Evolutionary conservation across 495 filamentous ascomycete species (phyloP).

Genomic region (Penicillium alfredii): DNA sequence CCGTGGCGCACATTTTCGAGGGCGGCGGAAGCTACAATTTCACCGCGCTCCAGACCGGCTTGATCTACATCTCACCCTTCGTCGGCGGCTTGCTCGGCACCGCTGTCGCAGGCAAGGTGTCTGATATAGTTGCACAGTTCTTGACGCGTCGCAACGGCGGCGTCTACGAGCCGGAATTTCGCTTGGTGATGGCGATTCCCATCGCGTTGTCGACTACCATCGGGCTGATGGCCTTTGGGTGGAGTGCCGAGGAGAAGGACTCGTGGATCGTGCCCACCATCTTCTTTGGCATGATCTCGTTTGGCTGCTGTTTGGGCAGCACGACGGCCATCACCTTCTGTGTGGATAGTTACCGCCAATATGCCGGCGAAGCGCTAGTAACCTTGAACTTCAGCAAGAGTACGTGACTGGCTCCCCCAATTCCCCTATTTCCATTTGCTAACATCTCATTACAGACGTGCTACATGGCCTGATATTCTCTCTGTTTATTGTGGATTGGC

Average conservation of each 20-base stretch:
- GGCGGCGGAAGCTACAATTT: conserved; percentile 65
- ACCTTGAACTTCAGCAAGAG: conserved; percentile 94
- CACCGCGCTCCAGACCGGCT: conserved; percentile 67
- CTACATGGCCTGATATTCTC: conserved; percentile 88
- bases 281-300: conserved; percentile 89
- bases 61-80: conserved; percentile 88
- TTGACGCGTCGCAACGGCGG: conserved; percentile 85
- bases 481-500: conserved; percentile 84
- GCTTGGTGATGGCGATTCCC: conserved; percentile 84
- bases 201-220: conserved; percentile 73
- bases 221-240: conserved; percentile 90
- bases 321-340: conserved; percentile 95
- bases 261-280: conserved; percentile 87
- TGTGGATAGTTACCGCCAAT: conserved; percentile 89
- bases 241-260: conserved; percentile 71
- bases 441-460: conserved; percentile 49
- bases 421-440: background rate
- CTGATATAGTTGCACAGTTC: conserved; percentile 71
- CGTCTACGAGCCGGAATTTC: conserved; percentile 93
- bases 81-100: conserved; percentile 85
- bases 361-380: conserved; percentile 90
- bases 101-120: conserved; percentile 82
- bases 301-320: conserved; percentile 85
- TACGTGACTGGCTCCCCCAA: conserved; percentile 29
- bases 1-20: conserved; percentile 71